Percentiles rank a stretch among this genome's conserved stretches.
Conservation (phyloP, 441 rosid genomes). For the Brassica balearica region DNA sequence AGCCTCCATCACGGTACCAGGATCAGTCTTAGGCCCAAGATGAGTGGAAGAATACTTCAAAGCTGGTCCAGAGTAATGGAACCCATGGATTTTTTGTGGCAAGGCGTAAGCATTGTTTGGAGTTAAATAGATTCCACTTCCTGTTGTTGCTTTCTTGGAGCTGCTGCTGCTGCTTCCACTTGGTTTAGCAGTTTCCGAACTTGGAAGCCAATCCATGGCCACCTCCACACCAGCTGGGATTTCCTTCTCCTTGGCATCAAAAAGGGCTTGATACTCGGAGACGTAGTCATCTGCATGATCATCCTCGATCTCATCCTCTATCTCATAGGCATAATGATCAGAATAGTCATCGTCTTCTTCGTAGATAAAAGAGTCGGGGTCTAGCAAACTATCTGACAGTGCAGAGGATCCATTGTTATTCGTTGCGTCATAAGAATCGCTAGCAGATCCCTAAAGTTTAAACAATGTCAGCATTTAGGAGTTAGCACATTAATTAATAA, state of each 20-base stretch:
- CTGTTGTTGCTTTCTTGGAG: slow-evolving; percentile 28
- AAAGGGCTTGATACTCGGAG: slow-evolving; percentile 64
- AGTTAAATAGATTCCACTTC: slow-evolving; percentile 19
- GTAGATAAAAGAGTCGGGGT: slow-evolving; percentile 52
- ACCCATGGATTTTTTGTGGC: slow-evolving; percentile 25
- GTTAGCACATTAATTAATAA: slow-evolving; percentile 1
- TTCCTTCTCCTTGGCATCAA: slow-evolving; percentile 66
- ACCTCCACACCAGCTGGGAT: slow-evolving; percentile 87
- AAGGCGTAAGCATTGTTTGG: slow-evolving; percentile 26
- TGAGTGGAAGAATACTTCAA: background rate
- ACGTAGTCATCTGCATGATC: slow-evolving; percentile 53
- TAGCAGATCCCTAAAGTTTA: slow-evolving; percentile 40
- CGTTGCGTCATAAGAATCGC: slow-evolving; percentile 28
- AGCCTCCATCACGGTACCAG: slow-evolving; percentile 22
- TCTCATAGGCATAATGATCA: slow-evolving; percentile 39
- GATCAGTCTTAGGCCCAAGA: slow-evolving; percentile 39
- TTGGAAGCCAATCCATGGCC: slow-evolving; percentile 63
- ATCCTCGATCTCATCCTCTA: slow-evolving; percentile 49
- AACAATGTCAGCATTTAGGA: background rate
- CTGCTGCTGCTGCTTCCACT: slow-evolving; percentile 39
- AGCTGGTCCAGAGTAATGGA: slow-evolving; percentile 21
- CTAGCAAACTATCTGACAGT: slow-evolving; percentile 46
- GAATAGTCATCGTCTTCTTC: slow-evolving; percentile 48
- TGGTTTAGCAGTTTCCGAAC: slow-evolving; percentile 39
- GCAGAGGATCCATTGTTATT: slow-evolving; percentile 30